phyloP scores from a whole-genome alignment of 176 grass and related monocot genomes.

The Ampelocalamus luodianensis region DNA sequence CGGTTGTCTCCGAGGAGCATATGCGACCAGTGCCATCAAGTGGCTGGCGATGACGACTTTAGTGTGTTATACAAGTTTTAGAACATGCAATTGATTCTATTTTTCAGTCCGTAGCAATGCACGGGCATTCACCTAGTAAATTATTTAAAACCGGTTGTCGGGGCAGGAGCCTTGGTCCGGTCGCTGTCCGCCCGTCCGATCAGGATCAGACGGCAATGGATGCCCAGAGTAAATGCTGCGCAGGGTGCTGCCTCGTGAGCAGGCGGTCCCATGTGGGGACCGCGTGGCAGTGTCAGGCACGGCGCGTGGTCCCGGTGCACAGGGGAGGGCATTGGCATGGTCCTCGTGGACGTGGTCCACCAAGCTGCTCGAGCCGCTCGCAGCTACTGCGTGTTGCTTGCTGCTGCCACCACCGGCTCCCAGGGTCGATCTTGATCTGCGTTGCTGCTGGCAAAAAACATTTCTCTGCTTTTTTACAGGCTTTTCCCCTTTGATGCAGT shows the following conservation, averaged over 20 bases:
- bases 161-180: background rate
- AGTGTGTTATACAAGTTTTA: too few species aligned
- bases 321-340: background rate
- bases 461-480: constrained; percentile 38
- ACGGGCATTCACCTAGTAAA: background rate
- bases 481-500: constrained; percentile 9
- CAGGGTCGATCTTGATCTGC: constrained; percentile 51
- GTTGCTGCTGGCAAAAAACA: constrained; percentile 28
- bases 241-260: constrained; percentile 45
- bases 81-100: too few species aligned
- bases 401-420: constrained; percentile 17
- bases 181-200: background rate
- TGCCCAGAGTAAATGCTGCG: background rate
- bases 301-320: constrained; percentile 16
- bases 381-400: background rate
- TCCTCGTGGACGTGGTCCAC: constrained; percentile 50
- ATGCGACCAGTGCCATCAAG: too few species aligned
- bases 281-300: constrained; percentile 24
- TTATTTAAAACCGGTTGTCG: constrained; percentile 40
- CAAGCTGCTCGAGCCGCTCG: background rate
- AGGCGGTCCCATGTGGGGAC: constrained; percentile 27
- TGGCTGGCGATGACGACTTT: too few species aligned
- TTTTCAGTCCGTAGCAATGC: too few species aligned
- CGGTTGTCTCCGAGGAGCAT: too few species aligned
- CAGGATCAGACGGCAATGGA: background rate